Base-by-base conservation (phyloP, 331 rosid species). In the Spiraea crenata region DNA sequence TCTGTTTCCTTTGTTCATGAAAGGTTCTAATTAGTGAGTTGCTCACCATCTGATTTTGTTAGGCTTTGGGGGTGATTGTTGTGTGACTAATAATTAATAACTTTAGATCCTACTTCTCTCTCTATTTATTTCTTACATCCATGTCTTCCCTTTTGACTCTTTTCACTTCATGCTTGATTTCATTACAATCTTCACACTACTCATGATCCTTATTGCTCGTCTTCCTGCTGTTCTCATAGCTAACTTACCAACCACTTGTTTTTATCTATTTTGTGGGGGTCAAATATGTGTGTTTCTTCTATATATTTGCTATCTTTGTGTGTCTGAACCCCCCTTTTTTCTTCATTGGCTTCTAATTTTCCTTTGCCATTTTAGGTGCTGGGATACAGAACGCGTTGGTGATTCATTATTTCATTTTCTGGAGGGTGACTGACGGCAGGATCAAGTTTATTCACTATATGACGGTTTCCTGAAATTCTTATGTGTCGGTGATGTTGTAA, bases 361-460 rank as follows among this genome's bases (percentile, higher is more conserved):
- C 5, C 14, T 52, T 35, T 54, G 47, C 54, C 48, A 19, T 73
- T 63, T 56, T 56, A 74, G 83, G 83, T 69, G 47, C 57, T 79
- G 67, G 48, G 47, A 45, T 54, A 25, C 38, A 42, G 39, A 39
- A 20, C 41, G 5, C 67, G 39, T 15, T 50, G 47, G 55, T 64
- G 38, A 25, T 25, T 25, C 31, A 25, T 25, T 25, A 25, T 7
- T 40, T 74, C 60, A 65, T 50, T 56, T 60, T 66, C 74, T 25
- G 35, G 50, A 66, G 74, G 83, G 63, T 61, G 78, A 44, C 44
- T 16, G 58, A 38, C 58, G 6, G 46, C 10, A n/a, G 39, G 67
- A 52, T 62, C 51, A 51, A 67, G 58, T 7, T 72, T 46, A 15
- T 39, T 4, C 64, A 70, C 34, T 72, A 67, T 69, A 35, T 75